phyloP scores from a whole-genome alignment of 495 filamentous ascomycete genomes.

The Neurospora discreta region DNA sequence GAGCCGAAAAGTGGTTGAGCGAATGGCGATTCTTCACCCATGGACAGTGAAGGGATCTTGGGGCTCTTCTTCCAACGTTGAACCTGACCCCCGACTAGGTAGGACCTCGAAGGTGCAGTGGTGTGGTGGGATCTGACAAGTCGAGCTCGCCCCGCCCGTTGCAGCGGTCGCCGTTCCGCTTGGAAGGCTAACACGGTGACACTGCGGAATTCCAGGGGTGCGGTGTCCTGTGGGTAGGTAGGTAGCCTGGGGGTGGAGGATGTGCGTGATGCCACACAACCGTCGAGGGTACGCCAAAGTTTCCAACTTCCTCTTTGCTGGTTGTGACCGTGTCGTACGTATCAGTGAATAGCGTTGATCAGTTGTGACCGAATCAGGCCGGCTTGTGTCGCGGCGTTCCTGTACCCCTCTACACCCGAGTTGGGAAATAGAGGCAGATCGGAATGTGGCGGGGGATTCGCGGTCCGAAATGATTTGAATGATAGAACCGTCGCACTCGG shows the following conservation, averaged over 20 bases:
- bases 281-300: neutral
- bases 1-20: neutral
- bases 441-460: neutral
- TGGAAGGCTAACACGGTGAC: constrained; percentile 2
- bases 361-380: neutral
- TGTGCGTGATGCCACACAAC: neutral
- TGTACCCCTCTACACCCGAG: neutral
- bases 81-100: neutral
- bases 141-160: neutral
- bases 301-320: neutral
- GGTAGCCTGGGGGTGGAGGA: neutral
- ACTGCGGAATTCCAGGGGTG: neutral
- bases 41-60: neutral
- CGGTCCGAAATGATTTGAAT: neutral
- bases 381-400: neutral
- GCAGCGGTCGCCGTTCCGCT: constrained; percentile 1
- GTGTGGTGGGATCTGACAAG: neutral
- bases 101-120: neutral
- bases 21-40: neutral
- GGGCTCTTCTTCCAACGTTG: neutral
- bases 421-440: neutral
- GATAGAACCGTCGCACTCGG: neutral
- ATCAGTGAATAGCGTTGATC: neutral
- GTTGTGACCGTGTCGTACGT: neutral
- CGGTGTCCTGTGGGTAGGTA: neutral